Base-by-base conservation (phyloP, 371 early-diverging fungal genomes). In the Apophysomyces variabilis region DNA sequence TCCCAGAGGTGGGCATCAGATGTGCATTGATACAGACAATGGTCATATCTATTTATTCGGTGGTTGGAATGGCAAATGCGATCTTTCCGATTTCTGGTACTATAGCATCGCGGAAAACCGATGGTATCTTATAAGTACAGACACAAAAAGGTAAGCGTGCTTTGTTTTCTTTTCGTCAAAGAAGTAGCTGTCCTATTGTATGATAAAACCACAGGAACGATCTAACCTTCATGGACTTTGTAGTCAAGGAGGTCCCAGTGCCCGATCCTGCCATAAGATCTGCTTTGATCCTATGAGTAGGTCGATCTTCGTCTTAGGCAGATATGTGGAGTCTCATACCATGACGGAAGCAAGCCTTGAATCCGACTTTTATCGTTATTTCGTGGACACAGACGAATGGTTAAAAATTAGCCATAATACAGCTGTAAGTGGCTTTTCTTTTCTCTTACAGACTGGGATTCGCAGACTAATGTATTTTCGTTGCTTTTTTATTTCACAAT, bases 1-100 rank as follows among this genome's bases (percentile, higher is more conserved):
- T 58, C 78, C 80, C 16, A 84, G 99, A 58, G 99, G 98, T 36
- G 99, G 98, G 5, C 99, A 99, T 79, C 98, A 98, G 73, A 95
- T 97, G 96, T 94, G 94, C 70, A 86, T 96, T 26, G 97, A 97
- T 68, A 78, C 80, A 8, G 84, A 89, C 50, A 73, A 75, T 5
- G 87, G 92, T 14, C 72, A 77, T n/a, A 89, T 96, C 3, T 99
- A 95, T 75, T 68, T 99, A 18, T 88, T 94, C 69, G 99, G 99
- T 13, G 99, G 99, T 7, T 99, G 97, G 96, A 91, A 96, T 81
- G 99, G 99, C 1, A 68, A 80, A 11, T 74, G 84, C 38, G 96
- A 98, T 64, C 76, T 98, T 38, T 81, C 89, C 9, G 99, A 99
- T 76, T 90, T 98, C 65, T 99, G 99, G 99, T 80, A 78, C 56